Conservation (phyloP, 306 rosid genomes). For the Corylus heterophylla region DNA sequence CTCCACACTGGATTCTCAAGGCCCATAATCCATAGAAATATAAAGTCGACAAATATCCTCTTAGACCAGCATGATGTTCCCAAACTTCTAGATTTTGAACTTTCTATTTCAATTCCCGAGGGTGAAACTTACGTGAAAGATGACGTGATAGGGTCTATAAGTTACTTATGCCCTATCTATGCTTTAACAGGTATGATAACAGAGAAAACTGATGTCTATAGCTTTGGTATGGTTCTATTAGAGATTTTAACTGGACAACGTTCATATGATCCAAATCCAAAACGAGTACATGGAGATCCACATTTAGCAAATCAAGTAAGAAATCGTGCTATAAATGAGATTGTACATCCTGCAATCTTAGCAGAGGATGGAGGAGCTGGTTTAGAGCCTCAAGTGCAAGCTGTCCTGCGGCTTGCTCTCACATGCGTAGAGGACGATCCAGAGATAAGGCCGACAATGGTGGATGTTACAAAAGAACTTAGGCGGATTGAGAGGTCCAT, state of each 20-base stretch:
- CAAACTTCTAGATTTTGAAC: not conserved
- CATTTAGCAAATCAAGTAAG: too few species aligned
- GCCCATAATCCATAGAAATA: conserved; percentile 11
- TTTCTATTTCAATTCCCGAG: conserved; percentile 8
- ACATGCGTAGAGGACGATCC: not conserved
- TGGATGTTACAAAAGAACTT: not conserved
- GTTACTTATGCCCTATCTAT: too few species aligned
- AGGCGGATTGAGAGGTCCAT: not conserved
- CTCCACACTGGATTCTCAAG: not conserved
- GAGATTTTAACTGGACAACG: not conserved
- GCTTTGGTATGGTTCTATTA: not conserved
- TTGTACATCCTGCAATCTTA: not conserved
- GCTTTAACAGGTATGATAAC: not conserved
- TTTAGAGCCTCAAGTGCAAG: not conserved
- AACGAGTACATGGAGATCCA: too few species aligned
- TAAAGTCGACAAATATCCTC: not conserved
- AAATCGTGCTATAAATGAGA: not conserved
- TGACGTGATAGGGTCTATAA: rapidly evolving
- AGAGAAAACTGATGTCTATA: conserved; percentile 12
- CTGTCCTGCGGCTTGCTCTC: not conserved
- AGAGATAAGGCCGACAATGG: not conserved
- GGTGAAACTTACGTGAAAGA: conserved; percentile 8
- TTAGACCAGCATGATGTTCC: conserved; percentile 6
- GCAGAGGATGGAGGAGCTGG: not conserved
- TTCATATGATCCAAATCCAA: rapidly evolving